A percentile compares a stretch with the other conserved stretches of the same genome.
phyloP scores from a whole-genome alignment of 495 filamentous ascomycete species.

The Jackrogersella minutella region DNA sequence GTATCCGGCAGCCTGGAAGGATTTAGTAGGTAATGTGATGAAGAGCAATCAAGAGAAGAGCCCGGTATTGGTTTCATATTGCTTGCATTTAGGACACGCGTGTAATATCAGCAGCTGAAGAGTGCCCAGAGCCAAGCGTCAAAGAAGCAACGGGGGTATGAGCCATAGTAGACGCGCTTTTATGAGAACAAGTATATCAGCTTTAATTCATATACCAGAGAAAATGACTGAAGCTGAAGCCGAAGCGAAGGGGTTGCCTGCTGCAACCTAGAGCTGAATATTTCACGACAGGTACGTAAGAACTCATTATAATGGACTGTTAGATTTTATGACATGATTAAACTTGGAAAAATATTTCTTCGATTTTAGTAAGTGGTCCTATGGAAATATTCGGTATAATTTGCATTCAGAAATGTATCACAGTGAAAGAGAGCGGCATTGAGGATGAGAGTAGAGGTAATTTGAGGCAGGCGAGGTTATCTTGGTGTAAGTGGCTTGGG shows the following conservation, averaged over 20 bases:
- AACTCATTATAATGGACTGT: neutral
- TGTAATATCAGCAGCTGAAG: constrained; percentile 20
- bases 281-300: neutral
- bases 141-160: neutral
- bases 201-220: neutral
- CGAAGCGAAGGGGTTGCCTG: neutral
- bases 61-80: constrained; percentile 19
- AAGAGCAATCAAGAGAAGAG: constrained; percentile 1
- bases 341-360: too few species aligned
- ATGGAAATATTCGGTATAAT: too few species aligned
- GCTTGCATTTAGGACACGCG: constrained; percentile 28
- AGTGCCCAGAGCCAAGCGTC: neutral
- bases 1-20: constrained; percentile 37
- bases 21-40: constrained; percentile 32
- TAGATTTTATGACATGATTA: too few species aligned
- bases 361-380: too few species aligned
- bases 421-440: too few species aligned
- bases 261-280: neutral
- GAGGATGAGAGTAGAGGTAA: too few species aligned
- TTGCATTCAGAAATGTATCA: too few species aligned
- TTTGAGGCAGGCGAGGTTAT: too few species aligned
- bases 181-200: too few species aligned
- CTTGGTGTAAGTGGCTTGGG: too few species aligned
- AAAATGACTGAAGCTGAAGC: neutral
- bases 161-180: constrained; percentile 9